A percentile compares a stretch with the other conserved stretches of the same genome.
phyloP scores from a whole-genome alignment of 768 basidiomycete species.

The Leccinum ochraceum region DNA sequence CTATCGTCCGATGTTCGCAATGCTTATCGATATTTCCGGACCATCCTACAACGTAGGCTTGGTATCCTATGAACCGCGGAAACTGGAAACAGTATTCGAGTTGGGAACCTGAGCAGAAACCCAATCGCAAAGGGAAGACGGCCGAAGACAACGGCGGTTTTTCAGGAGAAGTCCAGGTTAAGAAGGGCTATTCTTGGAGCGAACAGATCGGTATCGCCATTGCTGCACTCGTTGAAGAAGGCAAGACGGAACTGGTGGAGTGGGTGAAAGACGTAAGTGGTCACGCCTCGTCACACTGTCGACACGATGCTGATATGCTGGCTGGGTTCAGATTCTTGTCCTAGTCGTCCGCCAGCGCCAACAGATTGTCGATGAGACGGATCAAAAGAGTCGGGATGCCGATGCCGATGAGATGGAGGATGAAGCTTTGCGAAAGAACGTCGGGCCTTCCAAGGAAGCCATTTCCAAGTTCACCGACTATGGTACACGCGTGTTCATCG shows the following conservation, averaged over 20 bases:
- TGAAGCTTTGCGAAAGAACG: conserved; percentile 21
- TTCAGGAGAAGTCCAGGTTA: conserved; percentile 74
- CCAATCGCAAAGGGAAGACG: conserved; percentile 31
- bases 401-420: conserved; percentile 37
- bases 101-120: conserved; percentile 60
- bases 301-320: conserved; percentile 16
- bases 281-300: conserved; percentile 18
- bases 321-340: conserved; percentile 52
- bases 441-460: conserved; percentile 66
- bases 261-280: conserved; percentile 82
- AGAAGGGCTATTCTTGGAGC: conserved; percentile 86
- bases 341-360: conserved; percentile 60
- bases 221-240: conserved; percentile 67
- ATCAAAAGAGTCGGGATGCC: conserved; percentile 42
- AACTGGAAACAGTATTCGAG: conserved; percentile 86
- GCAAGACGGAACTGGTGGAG: conserved; percentile 61
- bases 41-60: conserved; percentile 50
- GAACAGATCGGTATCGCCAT: conserved; percentile 89
- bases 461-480: conserved; percentile 71
- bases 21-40: conserved; percentile 20
- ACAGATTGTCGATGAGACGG: conserved; percentile 61
- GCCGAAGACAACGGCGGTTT: conserved; percentile 41
- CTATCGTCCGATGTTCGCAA: conserved; percentile 13
- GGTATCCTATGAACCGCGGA: conserved; percentile 87
- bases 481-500: conserved; percentile 46